Evolutionary conservation across 2,329 filamentous ascomycete genomes (phyloP), one percentile per base, ranked within the genome.

Genomic region (Fusarium pseudoanthophilum): DNA sequence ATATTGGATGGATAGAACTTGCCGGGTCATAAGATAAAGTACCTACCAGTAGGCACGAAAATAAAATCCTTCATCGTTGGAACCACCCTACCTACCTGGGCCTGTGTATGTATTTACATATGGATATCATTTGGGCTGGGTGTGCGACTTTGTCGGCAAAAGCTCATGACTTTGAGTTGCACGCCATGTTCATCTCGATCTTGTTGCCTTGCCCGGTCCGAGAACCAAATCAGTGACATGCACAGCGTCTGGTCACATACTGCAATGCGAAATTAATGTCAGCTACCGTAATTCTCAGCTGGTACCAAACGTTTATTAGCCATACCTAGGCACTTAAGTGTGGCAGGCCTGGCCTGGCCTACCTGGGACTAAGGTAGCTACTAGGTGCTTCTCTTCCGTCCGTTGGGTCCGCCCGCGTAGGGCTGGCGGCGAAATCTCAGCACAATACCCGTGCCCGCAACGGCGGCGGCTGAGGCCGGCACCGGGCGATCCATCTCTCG

Each of bases 381-480:
- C 21, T 45, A 34, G 20, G 56, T 21, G 36, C 37, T 32, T 30
- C 52, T 64, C 46, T 30, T 55, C 60, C 45, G 49, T 55, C 56
- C 30, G 45, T 40, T 48, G 43, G n/a, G 63, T 34, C 67, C 37
- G 59, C 28, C 67, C 34, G 55, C 28, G 61, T 73, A 73, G 69
- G 71, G 71, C 71, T 74, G 71, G 63, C 43, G 52, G 66, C 60
- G 48, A 42, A 63, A 15, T 52, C 32, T 36, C 49, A 36, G 49
- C 32, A 52, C 49, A 52, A 30, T 51, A 34, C 48, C 28, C 30
- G 37, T 69, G 56, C 58, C 72, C 72, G 57, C 64, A 72, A 51
- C 68, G 64, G 64, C 57, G 46, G 40, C 72, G 68, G 72, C 64
- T 74, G 60, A 64, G 64, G 64, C 68, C 72, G 56, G 56, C 56